Evolutionary conservation across 2,329 filamentous ascomycete genomes (phyloP).

Genomic region (Diaporthe longicolla): DNA sequence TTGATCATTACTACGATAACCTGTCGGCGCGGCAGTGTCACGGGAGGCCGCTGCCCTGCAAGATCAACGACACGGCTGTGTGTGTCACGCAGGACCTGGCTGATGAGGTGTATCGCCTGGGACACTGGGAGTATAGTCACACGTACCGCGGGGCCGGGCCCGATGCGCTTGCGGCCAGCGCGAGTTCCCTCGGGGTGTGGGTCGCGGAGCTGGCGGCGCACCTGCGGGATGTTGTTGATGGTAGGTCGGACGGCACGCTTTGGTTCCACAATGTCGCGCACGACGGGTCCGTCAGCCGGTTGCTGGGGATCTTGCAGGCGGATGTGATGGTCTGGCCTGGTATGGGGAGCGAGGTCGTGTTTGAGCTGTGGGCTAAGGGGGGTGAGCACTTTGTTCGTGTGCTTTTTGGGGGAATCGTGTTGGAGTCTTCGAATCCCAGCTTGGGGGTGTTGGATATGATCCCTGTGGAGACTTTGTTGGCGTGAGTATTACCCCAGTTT

Average conservation of each 20-base stretch:
- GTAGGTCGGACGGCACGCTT: conserved; percentile 52
- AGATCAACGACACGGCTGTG: conserved; percentile 60
- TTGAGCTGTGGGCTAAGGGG: conserved; percentile 75
- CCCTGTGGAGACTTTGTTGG: conserved; percentile 72
- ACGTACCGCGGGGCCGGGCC: conserved; percentile 78
- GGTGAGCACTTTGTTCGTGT: conserved; percentile 71
- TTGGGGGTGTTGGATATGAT: conserved; percentile 79
- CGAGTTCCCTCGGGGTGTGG: conserved; percentile 78
- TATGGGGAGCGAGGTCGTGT: conserved; percentile 84
- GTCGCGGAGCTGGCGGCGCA: conserved; percentile 78
- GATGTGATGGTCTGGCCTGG: conserved; percentile 87
- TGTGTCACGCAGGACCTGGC: conserved; percentile 76
- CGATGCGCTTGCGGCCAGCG: conserved; percentile 71
- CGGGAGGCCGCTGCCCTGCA: conserved; percentile 79
- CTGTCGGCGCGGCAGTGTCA: conserved; percentile 85
- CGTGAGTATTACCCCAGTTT: conserved; percentile 30
- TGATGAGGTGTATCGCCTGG: conserved; percentile 80
- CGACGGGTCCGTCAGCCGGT: conserved; percentile 78
- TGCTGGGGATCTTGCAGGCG: conserved; percentile 79
- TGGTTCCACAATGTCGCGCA: conserved; percentile 87
- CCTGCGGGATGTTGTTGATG: conserved; percentile 67
- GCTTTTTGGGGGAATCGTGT: conserved; percentile 75
- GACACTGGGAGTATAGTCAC: conserved; percentile 85
- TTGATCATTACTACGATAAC: conserved; percentile 90
- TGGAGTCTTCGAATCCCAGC: conserved; percentile 76